phyloP scores from a whole-genome alignment of 148 eudicot genomes.

The Vaccinium corymbosum region DNA sequence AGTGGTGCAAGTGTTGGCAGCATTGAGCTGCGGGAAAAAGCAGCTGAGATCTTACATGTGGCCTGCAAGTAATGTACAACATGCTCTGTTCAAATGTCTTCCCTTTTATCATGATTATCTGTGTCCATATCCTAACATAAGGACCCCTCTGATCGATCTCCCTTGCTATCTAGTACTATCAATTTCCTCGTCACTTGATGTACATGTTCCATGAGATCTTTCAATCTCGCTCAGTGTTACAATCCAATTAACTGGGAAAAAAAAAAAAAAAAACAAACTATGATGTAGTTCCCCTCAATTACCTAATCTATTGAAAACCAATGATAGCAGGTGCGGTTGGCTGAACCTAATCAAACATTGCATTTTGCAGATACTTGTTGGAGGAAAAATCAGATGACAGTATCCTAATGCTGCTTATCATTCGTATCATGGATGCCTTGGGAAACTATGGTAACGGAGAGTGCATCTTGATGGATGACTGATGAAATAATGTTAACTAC shows the following conservation, averaged over 20 bases:
- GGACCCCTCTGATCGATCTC: background rate
- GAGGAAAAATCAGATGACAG: conserved; percentile 96
- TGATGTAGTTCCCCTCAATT: background rate
- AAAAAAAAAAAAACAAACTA: background rate
- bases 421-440: conserved; percentile 85
- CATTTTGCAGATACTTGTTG: conserved; percentile 60
- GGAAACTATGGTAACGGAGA: conserved; percentile 67
- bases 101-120: background rate
- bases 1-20: conserved; percentile 79
- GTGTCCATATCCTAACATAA: background rate
- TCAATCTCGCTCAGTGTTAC: background rate
- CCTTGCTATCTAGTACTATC: background rate
- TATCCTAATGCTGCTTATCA: conserved; percentile 75
- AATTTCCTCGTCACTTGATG: background rate
- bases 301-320: conserved; percentile 12
- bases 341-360: conserved; percentile 21
- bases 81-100: background rate
- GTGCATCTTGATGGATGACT: conserved; percentile 1
- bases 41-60: conserved; percentile 76
- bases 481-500: background rate
- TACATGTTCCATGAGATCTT: background rate
- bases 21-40: conserved; percentile 72
- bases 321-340: conserved; percentile 8
- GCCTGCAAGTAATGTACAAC: conserved; percentile 64
- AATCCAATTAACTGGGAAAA: background rate